Evolutionary conservation across 495 filamentous ascomycete species (phyloP).

Genomic region (Pyrenopolyporus hunteri): DNA sequence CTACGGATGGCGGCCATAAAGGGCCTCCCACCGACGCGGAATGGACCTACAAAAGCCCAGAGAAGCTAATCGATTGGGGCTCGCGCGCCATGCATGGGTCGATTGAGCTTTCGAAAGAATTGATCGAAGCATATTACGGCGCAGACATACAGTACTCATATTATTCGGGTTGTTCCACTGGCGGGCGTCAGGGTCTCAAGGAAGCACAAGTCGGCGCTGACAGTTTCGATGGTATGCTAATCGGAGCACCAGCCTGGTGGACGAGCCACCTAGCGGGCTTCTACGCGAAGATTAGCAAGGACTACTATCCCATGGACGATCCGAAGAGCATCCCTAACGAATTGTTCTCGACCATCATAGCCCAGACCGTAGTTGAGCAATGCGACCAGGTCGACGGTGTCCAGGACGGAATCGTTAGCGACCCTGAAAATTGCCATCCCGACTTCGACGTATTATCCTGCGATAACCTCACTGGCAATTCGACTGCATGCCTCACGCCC

Average conservation of each 20-base stretch:
- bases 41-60: constrained; percentile 55
- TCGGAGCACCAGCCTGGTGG: constrained; percentile 58
- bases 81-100: constrained; percentile 60
- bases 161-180: constrained; percentile 62
- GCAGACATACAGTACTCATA: constrained; percentile 50
- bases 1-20: constrained; percentile 62
- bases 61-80: constrained; percentile 51
- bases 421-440: constrained; percentile 62
- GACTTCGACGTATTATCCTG: constrained; percentile 58
- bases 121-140: constrained; percentile 49
- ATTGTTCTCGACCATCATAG: constrained; percentile 54
- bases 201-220: constrained; percentile 53
- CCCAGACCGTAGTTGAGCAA: constrained; percentile 62
- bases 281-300: constrained; percentile 40
- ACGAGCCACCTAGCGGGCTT: constrained; percentile 51
- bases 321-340: constrained; percentile 56
- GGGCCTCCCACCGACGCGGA: constrained; percentile 41
- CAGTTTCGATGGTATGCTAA: constrained; percentile 68
- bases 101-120: constrained; percentile 44
- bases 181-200: constrained; percentile 61
- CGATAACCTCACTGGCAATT: constrained; percentile 36
- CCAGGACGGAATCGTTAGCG: constrained; percentile 65
- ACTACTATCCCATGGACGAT: constrained; percentile 47
- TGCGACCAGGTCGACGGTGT: constrained; percentile 70
- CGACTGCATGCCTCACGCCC: constrained; percentile 56